Conservation (phyloP, 208 protist genomes). For the Trypanosoma boissoni region DNA sequence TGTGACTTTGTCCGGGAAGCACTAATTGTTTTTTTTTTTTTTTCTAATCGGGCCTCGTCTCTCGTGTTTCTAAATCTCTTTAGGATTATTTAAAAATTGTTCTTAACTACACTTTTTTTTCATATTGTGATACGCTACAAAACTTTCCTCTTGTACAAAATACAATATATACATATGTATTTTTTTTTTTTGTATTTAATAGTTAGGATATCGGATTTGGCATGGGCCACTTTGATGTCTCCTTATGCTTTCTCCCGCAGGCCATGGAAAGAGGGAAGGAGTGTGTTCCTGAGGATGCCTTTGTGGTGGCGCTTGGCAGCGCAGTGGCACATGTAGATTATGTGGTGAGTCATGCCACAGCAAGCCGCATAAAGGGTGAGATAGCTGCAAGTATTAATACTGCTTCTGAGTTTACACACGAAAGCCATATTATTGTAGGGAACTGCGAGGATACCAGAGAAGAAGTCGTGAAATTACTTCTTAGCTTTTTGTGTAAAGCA, state of each 20-base stretch:
- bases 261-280: constrained; percentile 2
- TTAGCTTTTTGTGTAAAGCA: constrained; percentile 4
- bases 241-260: constrained; percentile 43
- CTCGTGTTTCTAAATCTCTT: no score
- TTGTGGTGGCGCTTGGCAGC: constrained; percentile 26
- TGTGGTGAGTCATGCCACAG: constrained; percentile 42
- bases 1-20: no score
- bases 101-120: no score
- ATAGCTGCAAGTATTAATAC: constrained; percentile 32
- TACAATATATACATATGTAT: constrained; percentile 17
- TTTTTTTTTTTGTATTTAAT: constrained; percentile 9
- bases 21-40: no score
- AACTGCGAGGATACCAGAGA: neutral
- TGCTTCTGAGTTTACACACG: constrained; percentile 32
- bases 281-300: constrained; percentile 13
- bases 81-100: no score
- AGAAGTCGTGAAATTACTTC: constrained; percentile 3
- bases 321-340: constrained; percentile 24
- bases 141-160: no score
- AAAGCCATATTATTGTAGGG: constrained; percentile 37
- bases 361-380: constrained; percentile 33
- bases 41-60: no score
- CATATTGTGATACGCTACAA: no score
- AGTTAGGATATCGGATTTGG: constrained; percentile 2
- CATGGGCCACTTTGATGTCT: constrained; percentile 42